Evolutionary conservation across 352 stramenopile genomes (phyloP).

Genomic region (Globisporangium nodosum): DNA sequence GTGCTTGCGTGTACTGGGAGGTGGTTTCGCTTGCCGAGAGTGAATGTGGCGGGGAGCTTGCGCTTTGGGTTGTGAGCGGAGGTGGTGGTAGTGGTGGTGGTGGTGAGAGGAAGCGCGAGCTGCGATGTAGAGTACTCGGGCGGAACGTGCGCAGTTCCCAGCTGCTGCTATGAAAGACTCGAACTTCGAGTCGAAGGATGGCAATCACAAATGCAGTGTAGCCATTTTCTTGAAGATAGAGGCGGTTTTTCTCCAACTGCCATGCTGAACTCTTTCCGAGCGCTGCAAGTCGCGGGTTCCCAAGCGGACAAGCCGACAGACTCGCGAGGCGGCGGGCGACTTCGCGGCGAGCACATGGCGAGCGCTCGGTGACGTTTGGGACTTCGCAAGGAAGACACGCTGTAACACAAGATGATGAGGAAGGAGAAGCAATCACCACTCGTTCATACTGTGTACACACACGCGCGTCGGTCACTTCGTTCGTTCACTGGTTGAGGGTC

Average conservation of each 20-base stretch:
- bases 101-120: background rate
- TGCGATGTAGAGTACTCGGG: background rate
- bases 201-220: background rate
- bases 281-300: no score
- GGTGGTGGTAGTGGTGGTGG: background rate
- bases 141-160: slow-evolving; percentile 2
- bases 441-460: background rate
- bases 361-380: background rate
- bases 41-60: slow-evolving; percentile 15
- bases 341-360: no score
- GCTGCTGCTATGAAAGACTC: background rate
- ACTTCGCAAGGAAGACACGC: background rate
- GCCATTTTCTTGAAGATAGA: background rate
- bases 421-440: no score
- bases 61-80: slow-evolving; percentile 29
- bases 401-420: background rate
- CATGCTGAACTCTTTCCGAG: background rate
- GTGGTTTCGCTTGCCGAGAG: background rate
- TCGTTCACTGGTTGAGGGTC: no score
- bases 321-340: no score
- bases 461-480: background rate
- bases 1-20: slow-evolving; percentile 12
- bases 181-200: background rate
- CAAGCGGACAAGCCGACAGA: no score
- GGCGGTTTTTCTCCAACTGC: background rate